These are phyloP conservation scores for Olyra latifolia DNA, from an alignment of 176 grass and related monocot species.

Conservation along the genomic window DNA sequence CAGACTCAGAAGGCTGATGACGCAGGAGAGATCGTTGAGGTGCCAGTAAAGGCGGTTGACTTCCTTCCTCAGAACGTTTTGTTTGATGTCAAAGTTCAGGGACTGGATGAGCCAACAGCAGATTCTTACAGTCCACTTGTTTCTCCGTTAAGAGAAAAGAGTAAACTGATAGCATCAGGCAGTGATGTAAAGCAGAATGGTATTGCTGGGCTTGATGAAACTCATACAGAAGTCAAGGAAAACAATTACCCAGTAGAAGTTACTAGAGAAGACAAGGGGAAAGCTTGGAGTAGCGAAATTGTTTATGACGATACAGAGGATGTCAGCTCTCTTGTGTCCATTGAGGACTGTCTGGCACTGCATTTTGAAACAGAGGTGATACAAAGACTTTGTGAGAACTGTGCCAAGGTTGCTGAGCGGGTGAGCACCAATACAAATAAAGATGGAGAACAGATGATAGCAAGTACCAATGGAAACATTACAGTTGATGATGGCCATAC, in stretches of 20 bases:
- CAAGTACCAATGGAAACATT: constrained; percentile 4
- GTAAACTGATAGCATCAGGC: not conserved
- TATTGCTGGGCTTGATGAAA: not conserved
- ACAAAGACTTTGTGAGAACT: constrained; percentile 29
- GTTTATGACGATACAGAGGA: not conserved
- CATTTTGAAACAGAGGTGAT: not conserved
- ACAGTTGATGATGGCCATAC: not conserved
- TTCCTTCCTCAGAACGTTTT: constrained; percentile 32
- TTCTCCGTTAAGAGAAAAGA: not conserved
- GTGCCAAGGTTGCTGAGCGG: constrained; percentile 24
- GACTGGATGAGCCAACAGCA: not conserved
- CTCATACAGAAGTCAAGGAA: constrained; percentile 1
- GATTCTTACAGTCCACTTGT: not conserved
- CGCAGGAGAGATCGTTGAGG: not conserved
- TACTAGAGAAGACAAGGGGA: constrained; percentile 5
- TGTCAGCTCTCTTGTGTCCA: constrained; percentile 18
- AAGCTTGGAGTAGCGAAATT: not conserved
- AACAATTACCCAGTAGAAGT: constrained; percentile 5
- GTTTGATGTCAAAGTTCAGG: constrained; percentile 25
- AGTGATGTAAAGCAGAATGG: not conserved
- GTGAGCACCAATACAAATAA: not conserved
- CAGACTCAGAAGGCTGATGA: constrained; percentile 21
- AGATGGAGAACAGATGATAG: not conserved
- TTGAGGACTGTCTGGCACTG: constrained; percentile 24
- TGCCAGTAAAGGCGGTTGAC: constrained; percentile 19